Base-by-base conservation (phyloP, 257 asterid species). In the Solanum paucissectum region DNA sequence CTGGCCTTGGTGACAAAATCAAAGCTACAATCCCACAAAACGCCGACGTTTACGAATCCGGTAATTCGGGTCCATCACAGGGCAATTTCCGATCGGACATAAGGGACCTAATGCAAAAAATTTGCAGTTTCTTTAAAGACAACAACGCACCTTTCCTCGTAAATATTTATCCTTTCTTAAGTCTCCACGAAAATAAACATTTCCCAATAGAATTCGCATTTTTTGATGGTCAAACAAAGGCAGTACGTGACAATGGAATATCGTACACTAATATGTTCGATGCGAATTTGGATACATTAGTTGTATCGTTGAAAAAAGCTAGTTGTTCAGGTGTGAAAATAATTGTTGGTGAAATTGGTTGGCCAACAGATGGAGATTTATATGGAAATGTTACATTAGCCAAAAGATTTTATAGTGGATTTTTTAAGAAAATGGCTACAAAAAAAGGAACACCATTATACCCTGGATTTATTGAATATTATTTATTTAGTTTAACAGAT, bases 1-100 rank as follows among this genome's bases (percentile, higher is more conserved):
- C 92, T 46, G 98, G 98, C 32, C 12, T 90, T 25, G 98, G 96
- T 14, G 93, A 88, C 88, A 90, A 91, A 83, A 91, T 96, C 90
- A 96, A 96, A 89, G 98, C 94, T 16, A 94, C 98, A 3, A 94
- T 92, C 87, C 99, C 98, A 1, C 99, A 95, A 37, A 96, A 96
- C 40, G 98, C 92, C 27, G 99, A 96, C 37, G 97, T 96, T 3
- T 86, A 96, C 86, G 94, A 89, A 33, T 93, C 98, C 1, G 94
- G 92, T 44, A 7, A 89, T 7, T 40, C 5, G 4, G 91, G 90
- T 27, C 98, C 98, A 9, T 95, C 98, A 23, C 89, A 89, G 3
- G 98, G 95, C 5, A 74, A 92, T 73, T 95, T 95, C 64, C 91
- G 94, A 1, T 14, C 86, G 2, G 95, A 94, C 74, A 89, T 95